Conservation (phyloP, 768 basidiomycete genomes). For the Psilocybe azurescens region DNA sequence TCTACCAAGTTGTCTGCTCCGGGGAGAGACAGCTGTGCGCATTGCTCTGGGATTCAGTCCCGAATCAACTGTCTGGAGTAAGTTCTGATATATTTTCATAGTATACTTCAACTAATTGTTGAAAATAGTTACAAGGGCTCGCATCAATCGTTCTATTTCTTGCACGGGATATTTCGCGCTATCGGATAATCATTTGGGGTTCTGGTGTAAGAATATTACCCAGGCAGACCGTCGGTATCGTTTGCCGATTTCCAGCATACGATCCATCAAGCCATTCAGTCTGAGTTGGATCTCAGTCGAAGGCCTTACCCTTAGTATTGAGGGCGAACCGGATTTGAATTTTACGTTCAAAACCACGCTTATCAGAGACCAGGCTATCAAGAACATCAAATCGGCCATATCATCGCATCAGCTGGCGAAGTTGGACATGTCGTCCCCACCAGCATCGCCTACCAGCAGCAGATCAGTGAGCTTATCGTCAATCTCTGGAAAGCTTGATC, state of each 20-base stretch:
- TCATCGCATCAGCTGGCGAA: background rate
- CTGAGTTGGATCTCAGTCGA: slow-evolving; percentile 30
- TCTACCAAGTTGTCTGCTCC: slow-evolving; percentile 1
- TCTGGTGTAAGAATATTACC: slow-evolving; percentile 51
- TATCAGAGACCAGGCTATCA: slow-evolving; percentile 49
- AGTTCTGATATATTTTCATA: slow-evolving; percentile 16
- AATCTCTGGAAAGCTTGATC: slow-evolving; percentile 23
- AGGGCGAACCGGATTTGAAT: slow-evolving; percentile 49
- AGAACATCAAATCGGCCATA: slow-evolving; percentile 30
- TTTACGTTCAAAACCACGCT: slow-evolving; percentile 52
- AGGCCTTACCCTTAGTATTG: slow-evolving; percentile 49
- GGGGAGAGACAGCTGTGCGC: slow-evolving; percentile 35
- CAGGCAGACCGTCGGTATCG: slow-evolving; percentile 46
- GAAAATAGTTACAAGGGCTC: slow-evolving; percentile 39
- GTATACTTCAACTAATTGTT: background rate
- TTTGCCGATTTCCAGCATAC: slow-evolving; percentile 44
- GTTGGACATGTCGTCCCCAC: background rate
- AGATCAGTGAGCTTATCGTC: background rate
- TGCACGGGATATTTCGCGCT: slow-evolving; percentile 50
- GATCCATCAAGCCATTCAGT: slow-evolving; percentile 40
- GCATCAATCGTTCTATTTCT: slow-evolving; percentile 37
- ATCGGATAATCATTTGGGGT: slow-evolving; percentile 42
- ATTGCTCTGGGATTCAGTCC: slow-evolving; percentile 34
- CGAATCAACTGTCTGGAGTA: slow-evolving; percentile 43
- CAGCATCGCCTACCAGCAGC: background rate